Base-by-base conservation (phyloP, 2,329 filamentous ascomycete species). In the Alternaria atra region DNA sequence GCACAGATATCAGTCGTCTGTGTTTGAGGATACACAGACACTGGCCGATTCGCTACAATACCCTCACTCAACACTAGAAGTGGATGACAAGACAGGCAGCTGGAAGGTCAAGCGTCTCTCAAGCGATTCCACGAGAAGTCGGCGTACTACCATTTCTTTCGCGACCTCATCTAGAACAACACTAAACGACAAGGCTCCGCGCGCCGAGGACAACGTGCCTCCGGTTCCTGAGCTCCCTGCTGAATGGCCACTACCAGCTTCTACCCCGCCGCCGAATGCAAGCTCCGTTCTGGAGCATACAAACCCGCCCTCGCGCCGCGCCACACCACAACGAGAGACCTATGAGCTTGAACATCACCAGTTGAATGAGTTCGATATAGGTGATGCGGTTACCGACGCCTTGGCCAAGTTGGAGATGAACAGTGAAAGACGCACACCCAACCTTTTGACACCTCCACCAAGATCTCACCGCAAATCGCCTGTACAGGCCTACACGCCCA, bases 11-110 rank as follows among this genome's bases (percentile, higher is more conserved):
- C 59, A 73, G 42, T 62, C 58, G 13, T 75, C 73, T 1, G 27
- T 77, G 5, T 78, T 77, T 43, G 72, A 76, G 30, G 74, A 77
- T 32, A 66, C 74, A 6, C 66, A 65, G 15, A 75, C 76, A 25
- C 58, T 77, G 48, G 75, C 75, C 12, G 74, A 77, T 43, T 77
- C 75, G 8, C 66, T 78, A 7, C 66, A 66, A 47, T 77, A 73
- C 42, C 71, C 68, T 12, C 72, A 71, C 6, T 73, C 74, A 0
- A 70, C 73, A n/a, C 63, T 77, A n/a, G 70, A 73, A 50, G 67
- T 76, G 13, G 74, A 77, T 43, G 52, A 64, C 12, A 73, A 68
- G 43, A 75, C 73, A 9, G 75, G 76, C 4, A 57, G 64, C 27
- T 77, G 70, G 69, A 78, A 77, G 40, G 62, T 77, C 52, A 78